Conservation (phyloP, 257 asterid genomes). For the Scutellaria baicalensis region DNA sequence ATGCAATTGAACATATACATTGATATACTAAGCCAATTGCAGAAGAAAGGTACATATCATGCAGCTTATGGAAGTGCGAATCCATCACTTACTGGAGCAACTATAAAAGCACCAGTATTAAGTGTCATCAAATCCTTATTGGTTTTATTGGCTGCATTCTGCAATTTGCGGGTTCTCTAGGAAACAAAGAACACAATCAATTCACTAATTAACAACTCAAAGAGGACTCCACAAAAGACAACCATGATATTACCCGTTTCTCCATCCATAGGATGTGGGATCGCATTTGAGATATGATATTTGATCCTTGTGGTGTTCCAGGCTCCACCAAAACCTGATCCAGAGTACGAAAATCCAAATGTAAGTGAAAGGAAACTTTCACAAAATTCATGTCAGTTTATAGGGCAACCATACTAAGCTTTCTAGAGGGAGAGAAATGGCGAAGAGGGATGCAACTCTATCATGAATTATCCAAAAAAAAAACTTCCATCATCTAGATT, state of each 20-base stretch:
- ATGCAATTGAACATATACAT: not conserved
- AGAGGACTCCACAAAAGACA: slow-evolving; percentile 6
- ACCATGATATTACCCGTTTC: slow-evolving; percentile 52
- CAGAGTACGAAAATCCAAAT: slow-evolving; percentile 5
- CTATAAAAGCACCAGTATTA: slow-evolving; percentile 76
- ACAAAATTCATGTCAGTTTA: slow-evolving; percentile 1
- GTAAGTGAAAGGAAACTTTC: not conserved
- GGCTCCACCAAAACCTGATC: slow-evolving; percentile 89
- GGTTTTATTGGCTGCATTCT: slow-evolving; percentile 33
- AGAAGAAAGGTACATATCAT: not conserved
- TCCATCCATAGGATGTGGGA: slow-evolving; percentile 97
- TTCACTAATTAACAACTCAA: not conserved
- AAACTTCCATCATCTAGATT: not conserved
- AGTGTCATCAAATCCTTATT: slow-evolving; percentile 48
- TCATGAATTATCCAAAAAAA: not conserved
- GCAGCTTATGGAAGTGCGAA: slow-evolving; percentile 12
- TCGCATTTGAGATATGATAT: slow-evolving; percentile 86
- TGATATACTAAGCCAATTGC: not conserved
- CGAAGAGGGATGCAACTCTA: not conserved
- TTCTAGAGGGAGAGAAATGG: not conserved
- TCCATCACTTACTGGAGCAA: slow-evolving; percentile 76
- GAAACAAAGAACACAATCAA: slow-evolving; percentile 20
- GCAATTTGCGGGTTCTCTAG: slow-evolving; percentile 67
- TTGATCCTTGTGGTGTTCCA: slow-evolving; percentile 97
- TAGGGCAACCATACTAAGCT: not conserved